phyloP scores from a whole-genome alignment of 495 filamentous ascomycete species.

The Emericellopsis terricola region DNA sequence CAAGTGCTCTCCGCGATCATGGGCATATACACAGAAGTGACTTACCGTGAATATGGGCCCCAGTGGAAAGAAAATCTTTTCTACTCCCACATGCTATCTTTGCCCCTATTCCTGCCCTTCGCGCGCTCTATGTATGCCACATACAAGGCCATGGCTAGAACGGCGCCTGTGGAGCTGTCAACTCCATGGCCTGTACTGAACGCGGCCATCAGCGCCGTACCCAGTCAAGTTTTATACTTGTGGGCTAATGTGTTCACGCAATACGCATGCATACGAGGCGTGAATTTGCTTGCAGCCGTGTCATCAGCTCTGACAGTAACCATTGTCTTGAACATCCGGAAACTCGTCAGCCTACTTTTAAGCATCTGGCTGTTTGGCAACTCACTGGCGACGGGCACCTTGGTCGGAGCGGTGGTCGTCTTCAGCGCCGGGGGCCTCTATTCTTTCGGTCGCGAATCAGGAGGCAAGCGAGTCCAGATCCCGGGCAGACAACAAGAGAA shows the following conservation, averaged over 20 bases:
- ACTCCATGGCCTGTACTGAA: not conserved
- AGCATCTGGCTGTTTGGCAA: slow-evolving; percentile 94
- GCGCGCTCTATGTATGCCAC: slow-evolving; percentile 29
- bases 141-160: slow-evolving; percentile 29
- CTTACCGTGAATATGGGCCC: slow-evolving; percentile 67
- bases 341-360: slow-evolving; percentile 75
- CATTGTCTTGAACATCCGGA: slow-evolving; percentile 86
- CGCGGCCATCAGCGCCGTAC: slow-evolving; percentile 24
- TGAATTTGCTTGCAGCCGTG: slow-evolving; percentile 72
- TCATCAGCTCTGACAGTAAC: slow-evolving; percentile 88
- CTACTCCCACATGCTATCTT: slow-evolving; percentile 67
- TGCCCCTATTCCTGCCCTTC: slow-evolving; percentile 49
- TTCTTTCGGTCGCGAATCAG: slow-evolving; percentile 2
- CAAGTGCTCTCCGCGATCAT: slow-evolving; percentile 85
- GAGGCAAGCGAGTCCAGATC: no score
- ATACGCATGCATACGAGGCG: slow-evolving; percentile 84
- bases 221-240: slow-evolving; percentile 55
- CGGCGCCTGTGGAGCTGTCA: slow-evolving; percentile 22
- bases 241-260: slow-evolving; percentile 76
- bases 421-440: slow-evolving; percentile 81
- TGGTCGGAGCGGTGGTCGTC: slow-evolving; percentile 66
- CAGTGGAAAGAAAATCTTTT: slow-evolving; percentile 96
- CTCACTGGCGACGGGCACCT: slow-evolving; percentile 48
- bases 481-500: no score
- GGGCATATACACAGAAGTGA: slow-evolving; percentile 83